Evolutionary conservation across 768 basidiomycete genomes (phyloP), one percentile per base, ranked within the genome.

Genomic region (Rubroboletus pulcherrimus): DNA sequence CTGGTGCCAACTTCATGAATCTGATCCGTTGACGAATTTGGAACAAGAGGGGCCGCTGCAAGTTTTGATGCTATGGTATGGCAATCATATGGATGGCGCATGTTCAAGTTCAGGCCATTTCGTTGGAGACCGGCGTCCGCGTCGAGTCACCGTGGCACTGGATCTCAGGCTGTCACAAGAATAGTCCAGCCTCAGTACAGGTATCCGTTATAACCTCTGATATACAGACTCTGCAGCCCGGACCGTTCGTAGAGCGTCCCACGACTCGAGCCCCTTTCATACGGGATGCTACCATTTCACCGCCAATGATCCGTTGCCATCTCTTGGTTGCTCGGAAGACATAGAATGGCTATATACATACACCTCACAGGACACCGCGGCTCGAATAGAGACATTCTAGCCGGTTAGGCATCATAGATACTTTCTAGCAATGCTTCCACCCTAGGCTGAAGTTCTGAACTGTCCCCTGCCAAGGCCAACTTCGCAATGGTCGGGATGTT

Each of bases 401-500:
- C 21, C 19, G 17, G 15, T 39, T 37, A 57, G 19, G 14, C 55
- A 33, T 61, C 57, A 55, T 83, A 79, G 53, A 85, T 64, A 6
- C 66, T 66, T 49, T 84, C 76, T 29, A 89, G 63, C 61, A 86
- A 54, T 41, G 77, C 70, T 19, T 82, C 74, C 5, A 85, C 78
- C 48, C 71, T 74, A 4, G 72, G 42, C 33, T 61, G 71, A 35
- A 73, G 55, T 39, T 64, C 55, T 15, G 74, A 72, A 56, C 81
- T 70, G 40, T 76, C 73, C 9, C 51, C 53, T 40, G 26, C 52
- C 54, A 68, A 19, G 7, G 65, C 62, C 57, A 55, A 45, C 41
- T 51, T 62, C 9, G 87, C 85, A 56, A 91, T 81, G 41, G 68
- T 74, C 8, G 74, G 65, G 5, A 87, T 52, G 59, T 89, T 81